Base-by-base conservation (phyloP, 306 rosid species). In the Nissolia schottii region DNA sequence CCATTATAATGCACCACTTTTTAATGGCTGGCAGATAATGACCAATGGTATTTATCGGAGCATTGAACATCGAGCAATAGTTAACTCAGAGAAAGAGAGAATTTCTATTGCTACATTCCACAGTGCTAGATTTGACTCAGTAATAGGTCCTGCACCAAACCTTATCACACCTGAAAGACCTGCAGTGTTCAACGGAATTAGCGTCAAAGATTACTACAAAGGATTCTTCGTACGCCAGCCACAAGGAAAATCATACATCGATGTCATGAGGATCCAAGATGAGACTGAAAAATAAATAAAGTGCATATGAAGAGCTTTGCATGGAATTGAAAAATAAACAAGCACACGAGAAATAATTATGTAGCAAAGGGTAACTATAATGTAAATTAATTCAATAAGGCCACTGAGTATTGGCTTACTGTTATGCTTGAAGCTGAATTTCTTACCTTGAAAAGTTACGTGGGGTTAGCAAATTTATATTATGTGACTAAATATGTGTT, bases 11-110 rank as follows among this genome's bases (percentile, higher is more conserved):
- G 7, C 11, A 67, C 11, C n/a, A 18, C 2, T 32, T 3, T 15
- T 8, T 2, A 14, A 15, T 60, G 7, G 28, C 40, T 56, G 49
- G 67, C 63, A 78, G 82, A 71, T 71, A 31, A 8, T 78, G 61
- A 63, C 78, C 1, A 78, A 71, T 55, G 78, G 82, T 1, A 45
- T 64, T n/a, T 78, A 71, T 19, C 67, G 69, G 7, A 78, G 78
- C 51, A 45, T 78, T 0, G 78, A 78, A 24, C 75, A 70, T 38
- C 51, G 66, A 55, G 65, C 41, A n/a, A 55, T 28, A 38, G 38
- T 70, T 25, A 70, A 70, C 55, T 55, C 29, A 2, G 8, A 25
- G 29, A 37, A 56, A 38, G 38, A 56, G 38, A 56, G 63, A 12
- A 56, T 56, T 56, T 56, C 63, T 14, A 7, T 58, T 23, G 65